Conservation (phyloP, 106 monocot species). For the Vanilla planifolia region DNA sequence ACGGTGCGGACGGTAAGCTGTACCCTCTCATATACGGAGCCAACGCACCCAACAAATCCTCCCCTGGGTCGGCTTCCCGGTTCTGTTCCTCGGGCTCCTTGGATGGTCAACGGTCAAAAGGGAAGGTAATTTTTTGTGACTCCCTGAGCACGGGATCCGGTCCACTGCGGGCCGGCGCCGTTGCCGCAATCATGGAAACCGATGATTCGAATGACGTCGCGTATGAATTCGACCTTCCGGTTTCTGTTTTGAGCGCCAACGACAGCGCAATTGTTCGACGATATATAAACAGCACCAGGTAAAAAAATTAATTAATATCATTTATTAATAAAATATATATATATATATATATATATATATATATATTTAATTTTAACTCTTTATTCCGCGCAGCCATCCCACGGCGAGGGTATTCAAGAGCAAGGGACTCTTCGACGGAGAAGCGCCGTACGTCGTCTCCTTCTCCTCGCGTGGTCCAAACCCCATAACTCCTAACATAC, state of each 20-base stretch:
- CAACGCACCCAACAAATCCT: conserved; percentile 11
- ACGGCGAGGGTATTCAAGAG: conserved; percentile 21
- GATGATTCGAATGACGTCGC: not conserved
- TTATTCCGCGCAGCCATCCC: conserved; percentile 12
- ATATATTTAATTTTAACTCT: not conserved
- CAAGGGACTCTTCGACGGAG: conserved; percentile 8
- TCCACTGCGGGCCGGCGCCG: conserved; percentile 11
- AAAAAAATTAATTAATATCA: too few relatives aligned
- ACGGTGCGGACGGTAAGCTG: not conserved
- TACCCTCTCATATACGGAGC: conserved; percentile 22
- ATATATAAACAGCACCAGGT: conserved; percentile 21
- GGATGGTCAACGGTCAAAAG: conserved; percentile 16
- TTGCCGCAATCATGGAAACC: conserved; percentile 17
- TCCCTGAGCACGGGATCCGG: not conserved
- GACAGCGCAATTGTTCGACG: not conserved
- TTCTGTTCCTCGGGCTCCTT: conserved; percentile 6
- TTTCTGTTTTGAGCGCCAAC: not conserved
- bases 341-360: too few relatives aligned
- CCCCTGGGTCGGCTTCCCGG: not conserved
- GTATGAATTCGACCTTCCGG: conserved; percentile 11
- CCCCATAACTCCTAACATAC: conserved; percentile 1
- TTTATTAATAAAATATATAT: too few relatives aligned
- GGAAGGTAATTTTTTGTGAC: conserved; percentile 27
- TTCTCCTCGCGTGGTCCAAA: conserved; percentile 30
- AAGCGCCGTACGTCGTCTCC: conserved; percentile 13